phyloP scores from a whole-genome alignment of 208 protist genomes.

The Trypanosoma rangeli region DNA sequence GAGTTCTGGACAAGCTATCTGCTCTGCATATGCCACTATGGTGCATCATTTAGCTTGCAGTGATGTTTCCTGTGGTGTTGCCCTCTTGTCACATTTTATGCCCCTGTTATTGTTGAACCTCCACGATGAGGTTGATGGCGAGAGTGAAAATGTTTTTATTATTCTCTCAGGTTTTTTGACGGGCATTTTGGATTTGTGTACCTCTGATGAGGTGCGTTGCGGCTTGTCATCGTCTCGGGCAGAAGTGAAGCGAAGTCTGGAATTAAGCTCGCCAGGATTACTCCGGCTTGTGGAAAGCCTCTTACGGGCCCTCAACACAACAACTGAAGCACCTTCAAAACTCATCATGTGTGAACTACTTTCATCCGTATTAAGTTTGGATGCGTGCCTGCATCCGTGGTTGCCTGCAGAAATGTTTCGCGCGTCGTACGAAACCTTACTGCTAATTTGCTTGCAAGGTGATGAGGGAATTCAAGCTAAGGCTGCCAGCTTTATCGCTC shows the following conservation, averaged over 20 bases:
- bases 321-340: constrained; percentile 27
- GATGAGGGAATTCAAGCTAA: constrained; percentile 18
- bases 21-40: constrained; percentile 73
- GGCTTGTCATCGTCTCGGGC: background rate
- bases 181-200: constrained; percentile 26
- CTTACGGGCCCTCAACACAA: background rate
- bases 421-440: constrained; percentile 30
- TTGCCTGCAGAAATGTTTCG: constrained; percentile 25
- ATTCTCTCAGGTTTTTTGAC: constrained; percentile 24
- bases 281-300: constrained; percentile 20
- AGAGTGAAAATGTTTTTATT: constrained; percentile 24
- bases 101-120: constrained; percentile 19
- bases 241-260: constrained; percentile 16
- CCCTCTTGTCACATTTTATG: constrained; percentile 17
- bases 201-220: background rate
- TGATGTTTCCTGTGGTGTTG: constrained; percentile 18
- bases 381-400: constrained; percentile 36
- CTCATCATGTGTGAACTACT: constrained; percentile 53
- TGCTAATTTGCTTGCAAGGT: constrained; percentile 17
- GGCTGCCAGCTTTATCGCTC: constrained; percentile 17
- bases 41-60: constrained; percentile 44
- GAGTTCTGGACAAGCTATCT: constrained; percentile 22
- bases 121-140: background rate
- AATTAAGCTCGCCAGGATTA: constrained; percentile 8
- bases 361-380: constrained; percentile 43